Evolutionary conservation across 164 flowering plant species (phyloP).

Genomic region (Vitis labrusca): DNA sequence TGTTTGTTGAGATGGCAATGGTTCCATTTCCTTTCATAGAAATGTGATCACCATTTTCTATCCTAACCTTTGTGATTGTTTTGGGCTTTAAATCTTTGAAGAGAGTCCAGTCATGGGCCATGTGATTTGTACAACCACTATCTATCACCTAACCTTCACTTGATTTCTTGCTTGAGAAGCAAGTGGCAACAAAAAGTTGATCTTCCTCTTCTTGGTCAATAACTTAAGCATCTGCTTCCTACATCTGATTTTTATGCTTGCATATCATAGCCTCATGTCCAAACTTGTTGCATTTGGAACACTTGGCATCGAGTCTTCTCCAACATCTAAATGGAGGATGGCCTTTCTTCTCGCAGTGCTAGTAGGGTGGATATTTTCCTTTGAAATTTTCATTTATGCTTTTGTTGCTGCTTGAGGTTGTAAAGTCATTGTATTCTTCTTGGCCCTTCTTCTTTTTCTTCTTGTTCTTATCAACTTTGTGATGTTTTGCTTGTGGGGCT

Average conservation of each 20-base stretch:
- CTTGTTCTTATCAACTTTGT: no score
- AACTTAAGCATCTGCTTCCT: slow-evolving; percentile 1
- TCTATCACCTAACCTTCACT: slow-evolving; percentile 2
- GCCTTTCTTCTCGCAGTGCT: neutral
- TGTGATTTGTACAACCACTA: slow-evolving; percentile 10
- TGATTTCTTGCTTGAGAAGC: neutral
- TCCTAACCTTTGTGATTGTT: neutral
- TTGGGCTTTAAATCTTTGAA: neutral
- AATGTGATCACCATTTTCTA: slow-evolving; percentile 4
- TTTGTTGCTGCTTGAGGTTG: no score
- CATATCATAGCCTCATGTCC: slow-evolving; percentile 7
- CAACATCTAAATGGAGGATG: neutral
- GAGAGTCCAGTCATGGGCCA: slow-evolving; percentile 5
- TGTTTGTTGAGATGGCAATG: neutral
- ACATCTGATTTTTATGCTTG: neutral
- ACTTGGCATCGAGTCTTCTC: slow-evolving; percentile 1
- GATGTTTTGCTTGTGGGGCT: neutral
- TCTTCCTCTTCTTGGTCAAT: slow-evolving; percentile 5
- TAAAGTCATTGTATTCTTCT: no score
- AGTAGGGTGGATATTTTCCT: neutral
- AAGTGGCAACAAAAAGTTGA: slow-evolving; percentile 5
- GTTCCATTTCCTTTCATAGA: neutral
- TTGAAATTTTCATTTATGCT: no score
- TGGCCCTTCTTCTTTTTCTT: no score
- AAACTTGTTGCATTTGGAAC: neutral